These are phyloP conservation scores for Diaporthe citrichinensis DNA, from an alignment of 2,329 filamentous ascomycete species.

Conservation along the genomic window DNA sequence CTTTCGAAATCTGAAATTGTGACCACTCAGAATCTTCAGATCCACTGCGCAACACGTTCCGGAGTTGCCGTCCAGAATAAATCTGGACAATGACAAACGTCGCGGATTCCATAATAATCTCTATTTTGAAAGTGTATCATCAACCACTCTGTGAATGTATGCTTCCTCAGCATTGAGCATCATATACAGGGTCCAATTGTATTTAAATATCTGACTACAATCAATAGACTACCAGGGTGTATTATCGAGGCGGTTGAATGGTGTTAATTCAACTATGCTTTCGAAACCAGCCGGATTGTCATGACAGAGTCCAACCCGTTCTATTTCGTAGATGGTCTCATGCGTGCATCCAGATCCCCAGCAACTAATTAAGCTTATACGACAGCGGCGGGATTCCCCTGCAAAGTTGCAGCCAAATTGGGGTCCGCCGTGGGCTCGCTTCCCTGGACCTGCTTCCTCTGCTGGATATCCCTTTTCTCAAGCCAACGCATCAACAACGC, in stretches of 20 bases:
- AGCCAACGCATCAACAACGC: constrained; percentile 38
- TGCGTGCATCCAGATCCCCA: background rate
- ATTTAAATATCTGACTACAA: background rate
- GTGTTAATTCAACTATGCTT: background rate
- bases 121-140: no score
- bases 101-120: no score
- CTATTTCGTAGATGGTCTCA: background rate
- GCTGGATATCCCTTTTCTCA: constrained; percentile 31
- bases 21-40: background rate
- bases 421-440: background rate
- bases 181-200: background rate
- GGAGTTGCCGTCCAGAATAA: background rate
- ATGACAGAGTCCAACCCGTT: background rate
- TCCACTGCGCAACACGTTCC: background rate
- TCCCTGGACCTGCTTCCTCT: background rate
- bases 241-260: background rate
- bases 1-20: background rate
- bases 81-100: background rate
- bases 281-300: no score
- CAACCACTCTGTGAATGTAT: background rate
- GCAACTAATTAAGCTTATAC: background rate
- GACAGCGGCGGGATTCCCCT: background rate
- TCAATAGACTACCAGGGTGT: background rate
- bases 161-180: background rate
- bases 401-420: background rate